These are phyloP conservation scores for Globisporangium solare DNA, from an alignment of 352 stramenopile genomes.

Conservation along the genomic window DNA sequence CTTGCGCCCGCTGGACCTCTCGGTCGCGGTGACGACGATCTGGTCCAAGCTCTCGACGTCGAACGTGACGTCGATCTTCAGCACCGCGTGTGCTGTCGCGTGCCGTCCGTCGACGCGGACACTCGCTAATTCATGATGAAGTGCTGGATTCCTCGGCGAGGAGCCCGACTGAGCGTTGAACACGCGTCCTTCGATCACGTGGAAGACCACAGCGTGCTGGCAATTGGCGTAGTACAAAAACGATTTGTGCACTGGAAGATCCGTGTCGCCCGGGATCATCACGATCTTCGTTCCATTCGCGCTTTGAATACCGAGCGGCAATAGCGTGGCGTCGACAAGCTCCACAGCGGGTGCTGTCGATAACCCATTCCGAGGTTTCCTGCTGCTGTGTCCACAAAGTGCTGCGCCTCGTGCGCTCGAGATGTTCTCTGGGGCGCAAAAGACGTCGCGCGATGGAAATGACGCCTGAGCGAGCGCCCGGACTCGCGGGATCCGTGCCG, in stretches of 20 bases:
- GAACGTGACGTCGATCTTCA: conserved; percentile 33
- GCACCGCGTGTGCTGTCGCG: conserved; percentile 19
- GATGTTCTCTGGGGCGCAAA: background rate
- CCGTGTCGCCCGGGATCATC: conserved; percentile 20
- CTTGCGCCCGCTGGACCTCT: conserved; percentile 20
- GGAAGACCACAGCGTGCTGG: conserved; percentile 23
- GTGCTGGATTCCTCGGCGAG: conserved; percentile 1
- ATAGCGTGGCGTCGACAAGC: conserved; percentile 21
- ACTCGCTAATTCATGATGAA: conserved; percentile 19
- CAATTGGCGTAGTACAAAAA: conserved; percentile 32
- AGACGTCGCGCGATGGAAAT: conserved; percentile 13
- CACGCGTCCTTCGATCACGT: conserved; percentile 22
- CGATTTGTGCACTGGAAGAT: conserved; percentile 19
- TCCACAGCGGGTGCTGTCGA: background rate
- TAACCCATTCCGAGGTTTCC: no score
- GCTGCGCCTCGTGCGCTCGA: conserved; percentile 16
- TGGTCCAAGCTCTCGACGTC: conserved; percentile 16
- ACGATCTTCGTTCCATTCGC: conserved; percentile 21
- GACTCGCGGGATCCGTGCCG: conserved; percentile 22
- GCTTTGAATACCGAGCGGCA: conserved; percentile 31
- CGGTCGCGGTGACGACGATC: conserved; percentile 20
- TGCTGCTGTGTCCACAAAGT: conserved; percentile 8
- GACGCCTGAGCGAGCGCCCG: conserved; percentile 17
- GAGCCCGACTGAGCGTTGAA: background rate
- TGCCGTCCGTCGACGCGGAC: conserved; percentile 22